These are phyloP conservation scores for Colletotrichum truncatum DNA, from an alignment of 2,329 filamentous ascomycete species.

Conservation along the genomic window DNA sequence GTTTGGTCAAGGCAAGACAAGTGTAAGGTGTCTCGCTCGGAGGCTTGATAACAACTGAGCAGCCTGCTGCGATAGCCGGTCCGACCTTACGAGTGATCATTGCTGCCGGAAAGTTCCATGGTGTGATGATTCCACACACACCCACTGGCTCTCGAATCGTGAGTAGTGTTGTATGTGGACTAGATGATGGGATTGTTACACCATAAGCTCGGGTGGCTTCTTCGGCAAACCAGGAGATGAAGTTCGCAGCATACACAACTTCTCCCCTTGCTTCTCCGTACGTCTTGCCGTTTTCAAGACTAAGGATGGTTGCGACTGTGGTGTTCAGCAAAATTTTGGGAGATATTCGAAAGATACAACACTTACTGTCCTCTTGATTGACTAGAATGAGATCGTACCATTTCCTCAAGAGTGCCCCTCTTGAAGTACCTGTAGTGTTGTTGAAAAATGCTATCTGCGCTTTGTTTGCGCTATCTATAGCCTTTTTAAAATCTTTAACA, in stretches of 20 bases:
- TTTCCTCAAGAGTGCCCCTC: constrained; percentile 43
- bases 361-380: constrained; percentile 41
- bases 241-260: constrained; percentile 62
- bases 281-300: constrained; percentile 65
- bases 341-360: no score
- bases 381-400: constrained; percentile 47
- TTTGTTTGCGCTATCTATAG: constrained; percentile 47
- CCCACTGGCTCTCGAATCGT: constrained; percentile 71
- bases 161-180: constrained; percentile 63
- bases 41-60: constrained; percentile 76
- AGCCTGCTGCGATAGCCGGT: constrained; percentile 72
- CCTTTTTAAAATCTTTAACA: constrained; percentile 35
- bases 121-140: constrained; percentile 73
- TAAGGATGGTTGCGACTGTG: constrained; percentile 45
- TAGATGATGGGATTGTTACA: constrained; percentile 56
- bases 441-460: constrained; percentile 46
- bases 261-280: constrained; percentile 62
- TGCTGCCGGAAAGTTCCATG: constrained; percentile 70
- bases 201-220: constrained; percentile 64
- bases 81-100: constrained; percentile 57
- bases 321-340: neutral
- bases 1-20: constrained; percentile 70
- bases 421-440: constrained; percentile 44
- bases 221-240: constrained; percentile 66
- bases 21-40: constrained; percentile 76